Evolutionary conservation across 2,329 filamentous ascomycete genomes (phyloP).

Genomic region (Colletotrichum gloeosporioides): DNA sequence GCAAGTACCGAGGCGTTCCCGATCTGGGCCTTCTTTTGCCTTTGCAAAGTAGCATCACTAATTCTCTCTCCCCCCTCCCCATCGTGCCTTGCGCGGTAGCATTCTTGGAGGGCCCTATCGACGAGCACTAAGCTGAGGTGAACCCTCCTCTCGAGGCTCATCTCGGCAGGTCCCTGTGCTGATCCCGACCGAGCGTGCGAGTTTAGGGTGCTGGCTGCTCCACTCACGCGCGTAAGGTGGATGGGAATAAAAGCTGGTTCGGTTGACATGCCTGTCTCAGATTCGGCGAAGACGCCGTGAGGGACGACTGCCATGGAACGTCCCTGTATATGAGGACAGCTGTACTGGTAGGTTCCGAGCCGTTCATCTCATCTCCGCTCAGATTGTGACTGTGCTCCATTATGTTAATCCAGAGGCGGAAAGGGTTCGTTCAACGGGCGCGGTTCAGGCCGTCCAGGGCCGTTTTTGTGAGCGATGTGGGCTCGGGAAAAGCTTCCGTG

Average conservation of each 20-base stretch:
- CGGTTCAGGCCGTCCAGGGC: background rate
- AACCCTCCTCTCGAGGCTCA: background rate
- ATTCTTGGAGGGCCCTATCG: background rate
- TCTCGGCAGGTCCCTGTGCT: background rate
- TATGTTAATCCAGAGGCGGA: background rate
- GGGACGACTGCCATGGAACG: background rate
- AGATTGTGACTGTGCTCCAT: background rate
- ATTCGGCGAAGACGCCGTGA: background rate
- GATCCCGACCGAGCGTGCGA: background rate
- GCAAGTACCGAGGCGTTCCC: background rate
- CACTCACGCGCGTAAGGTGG: background rate
- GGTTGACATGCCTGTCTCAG: background rate
- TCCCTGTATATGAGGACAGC: background rate
- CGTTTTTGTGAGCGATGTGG: background rate
- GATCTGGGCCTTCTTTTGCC: background rate
- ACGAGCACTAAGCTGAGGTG: background rate
- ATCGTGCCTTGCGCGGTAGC: background rate
- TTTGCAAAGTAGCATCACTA: background rate
- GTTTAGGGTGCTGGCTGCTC: background rate
- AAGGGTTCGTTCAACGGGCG: background rate
- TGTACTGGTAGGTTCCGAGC: background rate
- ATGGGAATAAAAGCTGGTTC: background rate
- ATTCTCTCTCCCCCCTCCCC: background rate
- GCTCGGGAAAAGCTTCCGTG: background rate
- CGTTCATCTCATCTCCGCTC: background rate